Base-by-base conservation (phyloP, 1,284 basidiomycete genomes). In the Pisolithus thermaeus region DNA sequence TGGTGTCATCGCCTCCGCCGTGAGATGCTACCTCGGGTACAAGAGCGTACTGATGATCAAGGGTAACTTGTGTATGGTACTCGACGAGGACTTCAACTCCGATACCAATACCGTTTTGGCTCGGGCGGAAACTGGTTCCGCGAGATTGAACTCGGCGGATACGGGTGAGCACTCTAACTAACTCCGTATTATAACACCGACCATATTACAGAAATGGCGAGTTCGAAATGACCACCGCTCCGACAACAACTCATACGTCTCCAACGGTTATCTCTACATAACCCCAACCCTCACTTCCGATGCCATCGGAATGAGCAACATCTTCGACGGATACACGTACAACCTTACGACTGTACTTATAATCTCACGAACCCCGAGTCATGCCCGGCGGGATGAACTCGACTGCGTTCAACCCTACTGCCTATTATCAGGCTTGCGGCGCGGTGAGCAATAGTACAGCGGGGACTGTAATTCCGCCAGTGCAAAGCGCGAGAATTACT, bases 221-320 rank as follows among this genome's bases (percentile, higher is more conserved):
- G 63, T 95, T 95, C 59, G 84, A 92, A 61, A 93, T 92, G 90
- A 84, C 90, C 3, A 93, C 92, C 2, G 73, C 71, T 84, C 83
- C 3, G 60, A 74, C 39, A 87, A 87, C 65, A 94, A 94, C 65
- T 87, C 89, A 8, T 93, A 85, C 67, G 79, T 93, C 53, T 71
- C 80, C 51, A 74, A 93, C 64, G 85, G 84, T 35, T 75, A 79
- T 52, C 79, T 95, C 35, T 93, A 92, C 71, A 80, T 95, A 62
- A 79, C 87, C 3, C 92, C 92, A 7, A 94, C 91, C 4, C 75
- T 94, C 51, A 93, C 92, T 0, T 81, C 84, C 14, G 87, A 92
- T 61, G 69, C 72, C 51, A 80, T 92, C 61, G 86, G 87, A 38
- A 64, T 66, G 38, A 72, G 71, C 49, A 79, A 79, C 23, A 70